Conservation (phyloP, 2,329 filamentous ascomycete species). For the Colletotrichum liaoningense region DNA sequence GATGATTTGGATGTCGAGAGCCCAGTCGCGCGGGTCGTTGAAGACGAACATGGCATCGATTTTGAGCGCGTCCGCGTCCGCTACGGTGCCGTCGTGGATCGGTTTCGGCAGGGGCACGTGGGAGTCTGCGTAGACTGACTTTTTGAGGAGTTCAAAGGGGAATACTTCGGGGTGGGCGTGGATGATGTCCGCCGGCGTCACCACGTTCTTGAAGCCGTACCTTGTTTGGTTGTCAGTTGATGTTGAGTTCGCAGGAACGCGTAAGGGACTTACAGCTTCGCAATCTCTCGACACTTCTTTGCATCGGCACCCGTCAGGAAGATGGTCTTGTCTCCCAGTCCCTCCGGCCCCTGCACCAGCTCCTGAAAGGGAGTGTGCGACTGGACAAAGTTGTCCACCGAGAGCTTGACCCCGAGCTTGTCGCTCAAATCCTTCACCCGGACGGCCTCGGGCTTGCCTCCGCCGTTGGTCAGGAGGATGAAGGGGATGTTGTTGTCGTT, state of each 20-base stretch:
- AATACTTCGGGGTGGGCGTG: slow-evolving; percentile 79
- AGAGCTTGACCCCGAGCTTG: slow-evolving; percentile 63
- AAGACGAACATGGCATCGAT: slow-evolving; percentile 94
- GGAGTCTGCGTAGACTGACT: slow-evolving; percentile 68
- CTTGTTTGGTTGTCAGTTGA: slow-evolving; percentile 39
- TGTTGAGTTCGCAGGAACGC: not conserved
- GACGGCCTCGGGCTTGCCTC: slow-evolving; percentile 80
- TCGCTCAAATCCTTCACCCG: slow-evolving; percentile 37
- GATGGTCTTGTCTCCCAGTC: slow-evolving; percentile 73
- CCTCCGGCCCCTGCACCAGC: slow-evolving; percentile 67
- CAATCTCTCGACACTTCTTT: slow-evolving; percentile 76
- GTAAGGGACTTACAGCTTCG: slow-evolving; percentile 71
- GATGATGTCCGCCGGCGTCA: slow-evolving; percentile 88
- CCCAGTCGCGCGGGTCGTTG: slow-evolving; percentile 97
- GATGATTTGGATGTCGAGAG: slow-evolving; percentile 86
- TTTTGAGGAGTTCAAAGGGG: slow-evolving; percentile 81
- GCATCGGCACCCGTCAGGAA: slow-evolving; percentile 79
- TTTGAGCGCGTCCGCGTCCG: slow-evolving; percentile 65
- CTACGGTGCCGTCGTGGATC: slow-evolving; percentile 55
- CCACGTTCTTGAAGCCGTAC: slow-evolving; percentile 82
- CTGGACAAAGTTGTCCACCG: slow-evolving; percentile 75
- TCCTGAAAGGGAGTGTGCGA: slow-evolving; percentile 91
- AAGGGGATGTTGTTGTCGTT: slow-evolving; percentile 84
- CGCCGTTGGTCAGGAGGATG: slow-evolving; percentile 95
- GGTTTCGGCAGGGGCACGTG: slow-evolving; percentile 67